phyloP scores from a whole-genome alignment of 139 green algal genomes.

The Spirogloea muscicola region DNA sequence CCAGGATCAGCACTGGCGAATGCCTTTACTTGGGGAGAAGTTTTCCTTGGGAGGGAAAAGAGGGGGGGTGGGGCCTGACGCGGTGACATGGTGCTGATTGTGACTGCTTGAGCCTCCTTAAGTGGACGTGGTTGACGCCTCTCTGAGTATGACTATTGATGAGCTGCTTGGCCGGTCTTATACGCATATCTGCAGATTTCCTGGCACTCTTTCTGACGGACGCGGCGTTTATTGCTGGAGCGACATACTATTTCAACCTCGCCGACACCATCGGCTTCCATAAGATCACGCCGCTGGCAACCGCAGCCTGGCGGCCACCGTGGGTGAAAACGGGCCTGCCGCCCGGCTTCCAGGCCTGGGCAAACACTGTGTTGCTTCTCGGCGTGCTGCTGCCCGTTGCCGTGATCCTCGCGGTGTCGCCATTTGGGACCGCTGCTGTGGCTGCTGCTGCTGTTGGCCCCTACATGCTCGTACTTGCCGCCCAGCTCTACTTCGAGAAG shows the following conservation, averaged over 20 bases:
- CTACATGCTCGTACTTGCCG: not conserved
- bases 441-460: not conserved
- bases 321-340: not conserved
- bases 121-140: too few relatives aligned
- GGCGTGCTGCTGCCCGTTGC: not conserved
- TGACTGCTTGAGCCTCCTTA: too few relatives aligned
- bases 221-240: not conserved
- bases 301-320: not conserved
- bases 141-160: too few relatives aligned
- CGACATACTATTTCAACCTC: not conserved
- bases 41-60: too few relatives aligned
- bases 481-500: not conserved
- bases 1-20: too few relatives aligned
- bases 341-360: not conserved
- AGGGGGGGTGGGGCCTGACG: too few relatives aligned
- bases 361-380: not conserved
- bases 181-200: constrained; percentile 6
- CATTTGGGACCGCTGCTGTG: not conserved
- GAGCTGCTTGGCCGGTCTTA: too few relatives aligned
- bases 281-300: not conserved
- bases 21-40: too few relatives aligned
- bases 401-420: not conserved
- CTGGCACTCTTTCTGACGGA: not conserved
- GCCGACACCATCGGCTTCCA: not conserved
- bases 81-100: too few relatives aligned